These are phyloP conservation scores for Tetraselmis striata DNA, from an alignment of 139 green algal genomes.

Conservation along the genomic window DNA sequence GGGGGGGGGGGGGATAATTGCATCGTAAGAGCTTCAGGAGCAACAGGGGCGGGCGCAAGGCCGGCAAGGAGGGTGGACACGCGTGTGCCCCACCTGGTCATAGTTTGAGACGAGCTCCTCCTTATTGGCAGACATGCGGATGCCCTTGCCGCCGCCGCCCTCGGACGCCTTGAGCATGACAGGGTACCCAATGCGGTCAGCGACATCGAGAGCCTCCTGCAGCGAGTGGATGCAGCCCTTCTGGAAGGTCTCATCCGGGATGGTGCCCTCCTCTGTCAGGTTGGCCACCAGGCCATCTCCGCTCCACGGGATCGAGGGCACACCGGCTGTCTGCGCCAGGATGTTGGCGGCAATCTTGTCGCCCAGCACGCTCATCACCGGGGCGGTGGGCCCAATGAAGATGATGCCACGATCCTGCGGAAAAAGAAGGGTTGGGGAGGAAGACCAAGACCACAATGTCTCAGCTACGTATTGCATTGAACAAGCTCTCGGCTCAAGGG, in stretches of 20 bases:
- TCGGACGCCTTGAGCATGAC: constrained; percentile 96
- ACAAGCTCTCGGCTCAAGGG: too few species aligned
- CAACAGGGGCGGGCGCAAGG: too few species aligned
- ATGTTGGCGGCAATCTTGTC: constrained; percentile 79
- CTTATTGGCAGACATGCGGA: constrained; percentile 50
- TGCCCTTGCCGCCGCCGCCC: constrained; percentile 95
- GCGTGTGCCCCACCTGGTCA: not conserved
- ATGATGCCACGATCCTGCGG: constrained; percentile 1
- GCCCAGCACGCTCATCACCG: constrained; percentile 5
- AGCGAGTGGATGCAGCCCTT: constrained; percentile 63
- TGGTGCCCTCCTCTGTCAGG: constrained; percentile 32
- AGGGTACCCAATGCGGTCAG: constrained; percentile 80
- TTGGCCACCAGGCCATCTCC: constrained; percentile 64
- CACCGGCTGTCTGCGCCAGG: constrained; percentile 84
- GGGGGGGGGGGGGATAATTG: too few species aligned
- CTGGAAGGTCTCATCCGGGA: not conserved
- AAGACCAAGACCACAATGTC: too few species aligned
- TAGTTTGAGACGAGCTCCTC: not conserved
- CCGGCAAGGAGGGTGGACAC: too few species aligned
- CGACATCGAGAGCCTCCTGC: constrained; percentile 62
- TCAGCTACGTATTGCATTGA: too few species aligned
- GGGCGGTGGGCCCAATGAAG: constrained; percentile 2
- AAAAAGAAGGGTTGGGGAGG: too few species aligned
- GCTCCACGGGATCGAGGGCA: constrained; percentile 89
- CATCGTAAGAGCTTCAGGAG: too few species aligned